Evolutionary conservation across 805 yeast genomes (phyloP), one percentile per base, ranked within the genome.

Genomic region (Wickerhamiella sorbophila): DNA sequence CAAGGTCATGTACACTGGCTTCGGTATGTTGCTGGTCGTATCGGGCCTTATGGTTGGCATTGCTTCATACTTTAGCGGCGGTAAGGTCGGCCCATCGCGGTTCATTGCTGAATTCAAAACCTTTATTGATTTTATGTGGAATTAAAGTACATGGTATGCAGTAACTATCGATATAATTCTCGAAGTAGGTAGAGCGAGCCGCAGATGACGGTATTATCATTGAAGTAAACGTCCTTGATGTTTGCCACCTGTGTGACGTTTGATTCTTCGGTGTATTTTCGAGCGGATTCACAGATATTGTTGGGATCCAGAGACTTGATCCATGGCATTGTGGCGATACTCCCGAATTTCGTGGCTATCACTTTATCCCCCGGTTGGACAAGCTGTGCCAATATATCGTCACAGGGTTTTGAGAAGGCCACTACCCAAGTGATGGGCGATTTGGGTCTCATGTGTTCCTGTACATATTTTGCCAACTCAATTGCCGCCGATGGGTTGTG

Each of bases 301-400:
- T 44, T 51, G 1, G 64, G 53, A 3, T 55, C 52, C 47, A 65
- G 66, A 1, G 87, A 62, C 33, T 65, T 53, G 4, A 91, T 75
- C 97, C 97, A 91, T 0, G 97, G 95, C 98, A 91, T 91, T 0
- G 84, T 79, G 12, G 79, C 87, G 0, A 93, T 88, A 1, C 62
- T 52, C 2, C 76, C 71, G 56, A 87, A 91, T 26, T 64, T 55
- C 0, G 88, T 75, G 1, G 78, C 69, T 1, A 79, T 60, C 0
- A 87, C 71, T 2, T 62, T 57, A 52, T 86, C 95, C 0, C 59
- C 54, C 1, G 63, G 52, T 5, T 57, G 56, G 3, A 81, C 55
- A 2, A 84, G 58, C 16, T 72, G 69, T 24, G 61, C 54, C 32
- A 83, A 58, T 17, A 86, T 58, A 0, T 67, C 65, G 16, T 1